Percentiles rank a stretch among this genome's conserved stretches.
These are phyloP conservation scores for Geotrichum europaeum DNA, from an alignment of 1,139 yeast genomes.

Conservation along the genomic window DNA sequence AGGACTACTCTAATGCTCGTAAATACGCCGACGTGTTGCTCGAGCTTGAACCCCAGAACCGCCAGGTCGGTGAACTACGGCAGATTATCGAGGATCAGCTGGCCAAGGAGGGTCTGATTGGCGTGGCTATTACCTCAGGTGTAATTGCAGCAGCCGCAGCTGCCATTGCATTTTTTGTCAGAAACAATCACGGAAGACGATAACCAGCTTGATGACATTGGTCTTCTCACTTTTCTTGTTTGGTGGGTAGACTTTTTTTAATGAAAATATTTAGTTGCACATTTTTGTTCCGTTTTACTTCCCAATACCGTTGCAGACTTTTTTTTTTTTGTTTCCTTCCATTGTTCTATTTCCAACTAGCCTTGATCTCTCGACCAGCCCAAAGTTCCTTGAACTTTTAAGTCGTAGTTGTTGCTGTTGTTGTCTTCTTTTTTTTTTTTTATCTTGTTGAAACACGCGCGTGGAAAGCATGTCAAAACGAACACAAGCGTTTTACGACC, in stretches of 20 bases:
- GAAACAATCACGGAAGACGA: constrained; percentile 26
- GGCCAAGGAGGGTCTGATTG: constrained; percentile 80
- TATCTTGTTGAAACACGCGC: neutral
- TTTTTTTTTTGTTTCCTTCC: neutral
- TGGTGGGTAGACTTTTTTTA: neutral
- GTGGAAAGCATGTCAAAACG: neutral
- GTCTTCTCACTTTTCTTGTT: neutral
- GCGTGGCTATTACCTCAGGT: constrained; percentile 82
- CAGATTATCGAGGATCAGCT: constrained; percentile 77
- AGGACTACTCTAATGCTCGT: constrained; percentile 81
- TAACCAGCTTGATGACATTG: neutral
- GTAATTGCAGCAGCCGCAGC: constrained; percentile 79
- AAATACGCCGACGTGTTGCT: constrained; percentile 75
- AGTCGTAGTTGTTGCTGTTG: neutral
- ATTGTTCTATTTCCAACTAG: neutral
- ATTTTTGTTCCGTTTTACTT: neutral
- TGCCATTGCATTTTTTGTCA: constrained; percentile 51
- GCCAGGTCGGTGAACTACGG: constrained; percentile 67
- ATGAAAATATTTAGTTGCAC: neutral
- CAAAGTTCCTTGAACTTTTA: neutral
- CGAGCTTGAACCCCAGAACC: constrained; percentile 74
- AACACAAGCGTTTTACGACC: constrained; percentile 9
- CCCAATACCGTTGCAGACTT: neutral
- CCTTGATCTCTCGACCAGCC: neutral
- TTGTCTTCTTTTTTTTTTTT: neutral